Evolutionary conservation across 768 basidiomycete genomes (phyloP).

Genomic region (Tulasnella calospora): DNA sequence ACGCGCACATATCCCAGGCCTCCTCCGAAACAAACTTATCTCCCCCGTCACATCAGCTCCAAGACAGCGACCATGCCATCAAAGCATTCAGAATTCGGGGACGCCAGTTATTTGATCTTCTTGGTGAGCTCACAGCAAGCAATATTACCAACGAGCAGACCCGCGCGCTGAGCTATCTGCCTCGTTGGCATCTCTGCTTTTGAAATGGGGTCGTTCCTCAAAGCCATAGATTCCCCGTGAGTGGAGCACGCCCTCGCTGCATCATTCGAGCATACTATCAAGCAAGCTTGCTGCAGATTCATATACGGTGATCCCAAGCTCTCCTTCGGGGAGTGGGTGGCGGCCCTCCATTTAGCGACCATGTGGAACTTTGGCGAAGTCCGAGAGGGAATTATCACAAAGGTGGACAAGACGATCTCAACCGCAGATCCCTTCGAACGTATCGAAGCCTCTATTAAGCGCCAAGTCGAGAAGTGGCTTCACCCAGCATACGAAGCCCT

Average conservation of each 20-base stretch:
- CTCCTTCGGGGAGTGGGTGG: not conserved
- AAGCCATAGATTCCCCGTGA: slow-evolving; percentile 8
- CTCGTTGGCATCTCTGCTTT: not conserved
- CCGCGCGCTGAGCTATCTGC: too few species aligned
- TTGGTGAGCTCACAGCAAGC: not conserved
- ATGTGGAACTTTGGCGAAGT: slow-evolving; percentile 16
- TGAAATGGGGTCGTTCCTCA: slow-evolving; percentile 5
- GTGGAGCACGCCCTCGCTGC: not conserved
- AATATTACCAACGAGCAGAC: not conserved
- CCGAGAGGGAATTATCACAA: not conserved
- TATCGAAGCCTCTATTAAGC: not conserved
- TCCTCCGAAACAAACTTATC: too few species aligned
- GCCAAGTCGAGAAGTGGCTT: slow-evolving; percentile 2
- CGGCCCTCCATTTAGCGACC: slow-evolving; percentile 16
- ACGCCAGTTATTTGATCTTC: not conserved
- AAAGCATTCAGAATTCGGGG: not conserved
- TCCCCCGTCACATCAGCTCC: not conserved
- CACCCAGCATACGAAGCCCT: not conserved
- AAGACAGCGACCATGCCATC: not conserved
- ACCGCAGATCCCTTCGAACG: not conserved
- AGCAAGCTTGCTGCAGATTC: not conserved
- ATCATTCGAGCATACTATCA: not conserved
- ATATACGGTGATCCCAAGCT: not conserved
- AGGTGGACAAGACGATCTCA: not conserved
- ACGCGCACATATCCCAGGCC: too few species aligned